Base-by-base conservation (phyloP, 306 rosid species). In the Rosa persica region DNA sequence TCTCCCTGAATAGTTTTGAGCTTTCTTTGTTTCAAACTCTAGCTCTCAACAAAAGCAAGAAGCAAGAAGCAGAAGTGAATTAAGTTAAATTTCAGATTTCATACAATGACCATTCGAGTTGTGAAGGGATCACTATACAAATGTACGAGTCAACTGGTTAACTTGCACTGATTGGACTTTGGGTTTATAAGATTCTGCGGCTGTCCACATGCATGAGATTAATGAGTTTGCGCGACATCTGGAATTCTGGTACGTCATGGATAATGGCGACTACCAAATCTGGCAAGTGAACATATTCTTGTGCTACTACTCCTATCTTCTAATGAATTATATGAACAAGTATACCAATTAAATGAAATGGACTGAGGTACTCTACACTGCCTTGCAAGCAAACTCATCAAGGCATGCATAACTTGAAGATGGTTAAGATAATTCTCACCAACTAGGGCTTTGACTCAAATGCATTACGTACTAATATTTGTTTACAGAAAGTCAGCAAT, bases 321-420 rank as follows among this genome's bases (percentile, higher is more conserved):
- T 51, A 54, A 22, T 68, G 57, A 17, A 10, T 44, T 69, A 44
- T 44, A 22, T 70, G 42, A 71, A 27, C 75, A 16, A 4, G 42
- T 47, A 38, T 47, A 23, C 11, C 36, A n/a, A 22, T 57, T 22
- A 10, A 15, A 3, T 25, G 5, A 20, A 10, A 54, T 57, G 1
- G 12, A 22, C 6, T 23, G 2, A 12, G 0, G 1, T 25, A 12
- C 67, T 12, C 2, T 25, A 11, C 19, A 61, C 39, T 64, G 17
- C 12, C 69, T 65, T 65, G 70, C 70, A 16, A 16, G 70, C 70
- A 65, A 65, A 36, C 70, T 65, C 22, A 34, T n/a, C n/a, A n/a
- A n/a, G n/a, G n/a, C n/a, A 65, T 44, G 12, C 44, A 65, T 65
- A 34, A 17, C 23, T 30, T 36, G n/a, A 13, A 65, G 70, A 65